These are phyloP conservation scores for Aspergillus indologenus DNA, from an alignment of 495 filamentous ascomycete species.

Conservation along the genomic window DNA sequence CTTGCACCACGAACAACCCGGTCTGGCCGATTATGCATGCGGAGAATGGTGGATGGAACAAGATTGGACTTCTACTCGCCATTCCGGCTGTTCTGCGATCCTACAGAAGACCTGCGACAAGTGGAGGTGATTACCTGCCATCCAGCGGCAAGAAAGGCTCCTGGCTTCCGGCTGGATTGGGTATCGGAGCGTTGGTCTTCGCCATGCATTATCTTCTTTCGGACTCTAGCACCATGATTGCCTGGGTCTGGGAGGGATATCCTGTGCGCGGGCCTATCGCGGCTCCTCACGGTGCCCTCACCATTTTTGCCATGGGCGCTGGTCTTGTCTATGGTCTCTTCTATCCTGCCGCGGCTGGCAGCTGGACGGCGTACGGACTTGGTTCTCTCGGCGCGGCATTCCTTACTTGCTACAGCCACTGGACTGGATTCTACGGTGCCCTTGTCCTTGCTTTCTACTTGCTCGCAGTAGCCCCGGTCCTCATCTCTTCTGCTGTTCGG, in stretches of 20 bases:
- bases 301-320: conserved; percentile 78
- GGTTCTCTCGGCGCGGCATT: conserved; percentile 77
- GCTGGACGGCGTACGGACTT: conserved; percentile 78
- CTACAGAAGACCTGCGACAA: conserved; percentile 55
- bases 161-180: conserved; percentile 65
- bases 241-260: conserved; percentile 99
- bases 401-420: conserved; percentile 74
- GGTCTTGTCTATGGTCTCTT: conserved; percentile 79
- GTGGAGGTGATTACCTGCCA: conserved; percentile 49
- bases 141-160: conserved; percentile 60
- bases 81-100: conserved; percentile 70
- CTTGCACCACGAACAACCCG: conserved; percentile 94
- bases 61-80: conserved; percentile 71
- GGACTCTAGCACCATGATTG: conserved; percentile 98
- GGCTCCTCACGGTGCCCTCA: conserved; percentile 81
- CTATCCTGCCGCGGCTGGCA: conserved; percentile 63
- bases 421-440: conserved; percentile 88
- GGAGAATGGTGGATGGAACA: conserved; percentile 90
- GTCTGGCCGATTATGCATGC: conserved; percentile 93
- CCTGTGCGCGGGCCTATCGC: conserved; percentile 87
- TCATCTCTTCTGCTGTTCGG: conserved; percentile 71
- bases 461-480: conserved; percentile 72
- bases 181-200: conserved; percentile 82
- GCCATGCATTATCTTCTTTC: conserved; percentile 90
- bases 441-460: conserved; percentile 73